Evolutionary conservation across 1,139 yeast species (phyloP), one percentile per base, ranked within the genome.

Genomic region (Pichia sp.): DNA sequence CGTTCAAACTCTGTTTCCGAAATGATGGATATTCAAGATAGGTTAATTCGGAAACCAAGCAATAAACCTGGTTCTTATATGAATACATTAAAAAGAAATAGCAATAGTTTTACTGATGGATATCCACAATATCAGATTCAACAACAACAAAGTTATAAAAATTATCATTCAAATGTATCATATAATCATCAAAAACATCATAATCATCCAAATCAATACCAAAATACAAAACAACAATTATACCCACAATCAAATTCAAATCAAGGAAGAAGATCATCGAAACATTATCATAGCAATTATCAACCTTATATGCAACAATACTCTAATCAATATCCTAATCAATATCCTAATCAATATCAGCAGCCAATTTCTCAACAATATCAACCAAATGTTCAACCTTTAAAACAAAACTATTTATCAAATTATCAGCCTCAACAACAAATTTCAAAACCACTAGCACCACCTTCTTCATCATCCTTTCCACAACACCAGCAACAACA

Each of bases 1-100:
- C 56, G 75, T 49, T 63, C 63, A 36, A 50, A 68, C 41, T 67
- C 75, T 6, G 73, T 46, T 2, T 32, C 40, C 3, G 53, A 48
- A 10, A 50, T 50, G 48, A 30, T 71, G 39, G 53, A 59, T 12
- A 54, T 72, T 35, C 78, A 73, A 25, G 64, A 61, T 33, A 65
- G 64, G 51, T 72, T 75, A 50, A 53, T 56, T 28, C 66, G 67
- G 46, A 66, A 62, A 46, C 51, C 68, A 25, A 55, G 65, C 35
- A 10, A 22, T 7, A 64, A 66, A 24, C 46, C 48, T 11, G 46
- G 30, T 23, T 35, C 42, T 26, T 35, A 40, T 12, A 8, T 41
- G 23, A 33, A 24, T 6, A 34, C 37, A 8, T 6, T 47, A 34
- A 45, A 45, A 25, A 43, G 49, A 30, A 43, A 32, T 27, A 40